These are phyloP conservation scores for Mycotypha africana DNA, from an alignment of 371 early-diverging fungal genomes.

Conservation along the genomic window DNA sequence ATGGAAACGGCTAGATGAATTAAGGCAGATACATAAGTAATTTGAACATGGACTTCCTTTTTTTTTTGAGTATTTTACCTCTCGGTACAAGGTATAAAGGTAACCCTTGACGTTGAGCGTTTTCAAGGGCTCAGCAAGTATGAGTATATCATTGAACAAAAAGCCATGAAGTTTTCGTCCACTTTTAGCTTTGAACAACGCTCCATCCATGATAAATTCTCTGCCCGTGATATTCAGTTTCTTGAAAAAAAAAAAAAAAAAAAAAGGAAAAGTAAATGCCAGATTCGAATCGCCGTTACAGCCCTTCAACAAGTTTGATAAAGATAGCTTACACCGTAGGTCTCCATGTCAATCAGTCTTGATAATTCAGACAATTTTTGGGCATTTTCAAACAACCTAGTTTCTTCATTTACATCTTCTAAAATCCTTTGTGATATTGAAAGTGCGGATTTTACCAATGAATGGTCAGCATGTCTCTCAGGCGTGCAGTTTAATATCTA, in stretches of 20 bases:
- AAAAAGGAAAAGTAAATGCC: too few relatives aligned
- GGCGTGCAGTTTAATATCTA: constrained; percentile 82
- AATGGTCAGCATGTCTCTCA: constrained; percentile 73
- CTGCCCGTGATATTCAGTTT: constrained; percentile 58
- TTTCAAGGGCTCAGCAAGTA: constrained; percentile 55
- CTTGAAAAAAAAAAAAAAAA: constrained; percentile 17
- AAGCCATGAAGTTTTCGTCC: constrained; percentile 80
- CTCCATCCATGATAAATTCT: constrained; percentile 78
- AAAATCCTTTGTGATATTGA: constrained; percentile 63
- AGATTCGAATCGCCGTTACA: too few relatives aligned
- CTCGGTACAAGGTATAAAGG: constrained; percentile 51
- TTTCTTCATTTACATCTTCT: constrained; percentile 74
- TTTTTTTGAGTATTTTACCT: constrained; percentile 36
- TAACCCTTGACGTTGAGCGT: constrained; percentile 37
- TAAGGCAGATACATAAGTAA: too few relatives aligned
- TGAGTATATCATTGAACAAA: constrained; percentile 84
- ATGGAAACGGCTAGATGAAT: constrained; percentile 30
- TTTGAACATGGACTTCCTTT: too few relatives aligned
- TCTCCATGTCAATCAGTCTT: constrained; percentile 62
- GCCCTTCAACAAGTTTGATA: too few relatives aligned
- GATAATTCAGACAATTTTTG: constrained; percentile 70
- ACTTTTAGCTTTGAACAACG: constrained; percentile 76
- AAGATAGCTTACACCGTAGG: constrained; percentile 54
- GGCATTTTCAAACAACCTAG: constrained; percentile 67
- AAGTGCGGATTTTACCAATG: constrained; percentile 64